Percentiles rank a stretch among this genome's conserved stretches.
These are phyloP conservation scores for Cytauxzoon felis DNA, from an alignment of 169 alveolate genomes.

Conservation along the genomic window DNA sequence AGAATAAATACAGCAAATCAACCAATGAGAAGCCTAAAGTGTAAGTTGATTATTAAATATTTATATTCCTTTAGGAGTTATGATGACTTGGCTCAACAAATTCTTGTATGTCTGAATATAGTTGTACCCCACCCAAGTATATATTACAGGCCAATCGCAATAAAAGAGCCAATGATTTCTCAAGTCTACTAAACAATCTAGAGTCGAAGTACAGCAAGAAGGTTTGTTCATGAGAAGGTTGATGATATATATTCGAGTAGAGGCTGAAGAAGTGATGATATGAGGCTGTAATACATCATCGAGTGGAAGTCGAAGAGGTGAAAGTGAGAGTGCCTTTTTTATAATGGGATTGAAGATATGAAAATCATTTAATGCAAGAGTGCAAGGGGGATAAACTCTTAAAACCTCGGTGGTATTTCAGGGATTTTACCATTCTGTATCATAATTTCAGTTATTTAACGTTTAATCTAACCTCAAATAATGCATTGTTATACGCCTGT, in stretches of 20 bases:
- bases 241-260: too few species aligned
- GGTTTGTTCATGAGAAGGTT: constrained; percentile 3
- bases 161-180: constrained; percentile 23
- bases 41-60: constrained; percentile 15
- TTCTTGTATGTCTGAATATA: constrained; percentile 52
- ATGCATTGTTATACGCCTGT: constrained; percentile 33
- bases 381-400: too few species aligned
- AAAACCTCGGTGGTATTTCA: constrained; percentile 50
- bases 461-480: constrained; percentile 45
- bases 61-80: too few species aligned
- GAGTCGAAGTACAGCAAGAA: constrained; percentile 37
- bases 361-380: too few species aligned
- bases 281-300: too few species aligned
- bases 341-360: too few species aligned
- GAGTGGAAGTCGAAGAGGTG: too few species aligned
- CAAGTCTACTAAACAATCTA: constrained; percentile 31
- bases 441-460: background rate
- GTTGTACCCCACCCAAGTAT: background rate
- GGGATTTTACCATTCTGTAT: constrained; percentile 57
- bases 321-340: too few species aligned
- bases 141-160: constrained; percentile 48
- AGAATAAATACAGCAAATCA: constrained; percentile 27
- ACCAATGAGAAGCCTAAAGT: constrained; percentile 23
- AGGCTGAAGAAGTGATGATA: too few species aligned
- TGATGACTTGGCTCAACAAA: constrained; percentile 36